Base-by-base conservation (phyloP, 1,284 basidiomycete genomes). In the Pyrrhoderma lamaoense region DNA sequence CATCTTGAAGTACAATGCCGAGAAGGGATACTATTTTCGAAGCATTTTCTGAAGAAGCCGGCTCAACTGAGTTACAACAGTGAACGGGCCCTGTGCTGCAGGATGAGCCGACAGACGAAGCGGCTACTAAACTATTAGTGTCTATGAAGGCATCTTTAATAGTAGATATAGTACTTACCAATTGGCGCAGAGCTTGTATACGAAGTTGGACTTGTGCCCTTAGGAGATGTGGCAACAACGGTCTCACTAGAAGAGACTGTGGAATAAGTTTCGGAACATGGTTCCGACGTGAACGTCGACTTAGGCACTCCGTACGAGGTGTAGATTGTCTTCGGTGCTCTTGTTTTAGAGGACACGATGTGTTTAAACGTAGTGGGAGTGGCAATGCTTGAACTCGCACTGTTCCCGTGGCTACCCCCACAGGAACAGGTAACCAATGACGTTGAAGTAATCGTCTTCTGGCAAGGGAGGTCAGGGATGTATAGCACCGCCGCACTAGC, bases 11-110 rank as follows among this genome's bases (percentile, higher is more conserved):
- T 22, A 36, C 51, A 42, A 56, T 40, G 13, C 54, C 54, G 21
- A 56, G 42, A 13, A 56, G 51, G 2, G 38, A 50, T 11, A 56
- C 14, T 11, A 51, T 13, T 8, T n/a, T 16, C 11, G 49, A 36
- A 5, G 51, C 52, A 14, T 57, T 53, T 3, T 51, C 56, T n/a
- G 53, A 44, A 42, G 57, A 58, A 46, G 55, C 22, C 2, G 56
- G 47, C 49, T 57, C 34, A 31, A 60, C 49, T 39, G 38, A 45
- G 51, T 65, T 55, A 62, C 66, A 67, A 61, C 66, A 67, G 58
- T 65, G 64, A 23, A 63, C 38, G 43, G 55, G 27, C 21, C 62
- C 62, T 14, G 60, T 60, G 8, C 23, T 47, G 34, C 52, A 54
- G 5, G 37, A 42, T 16, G 43, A 21, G 4, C 37, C 44, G 27